Evolutionary conservation across 2,329 filamentous ascomycete species (phyloP).

Genomic region (Apiospora marii): DNA sequence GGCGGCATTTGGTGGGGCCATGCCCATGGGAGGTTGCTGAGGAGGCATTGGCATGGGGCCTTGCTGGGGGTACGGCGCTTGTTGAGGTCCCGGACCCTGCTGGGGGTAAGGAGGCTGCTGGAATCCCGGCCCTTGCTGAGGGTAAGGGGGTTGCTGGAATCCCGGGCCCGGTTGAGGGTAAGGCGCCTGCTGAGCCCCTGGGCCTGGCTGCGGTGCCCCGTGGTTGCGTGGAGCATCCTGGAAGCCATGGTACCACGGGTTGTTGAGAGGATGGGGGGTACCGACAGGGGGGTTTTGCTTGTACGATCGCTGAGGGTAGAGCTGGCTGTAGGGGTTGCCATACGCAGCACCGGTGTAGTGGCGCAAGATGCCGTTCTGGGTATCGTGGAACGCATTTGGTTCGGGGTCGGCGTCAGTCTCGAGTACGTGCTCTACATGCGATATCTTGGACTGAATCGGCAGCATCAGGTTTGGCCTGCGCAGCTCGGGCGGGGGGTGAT

Average conservation of each 20-base stretch:
- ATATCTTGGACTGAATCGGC: slow-evolving; percentile 55
- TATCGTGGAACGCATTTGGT: slow-evolving; percentile 67
- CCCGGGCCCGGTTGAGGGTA: not conserved
- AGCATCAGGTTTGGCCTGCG: slow-evolving; percentile 55
- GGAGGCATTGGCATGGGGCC: not conserved
- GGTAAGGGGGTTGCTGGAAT: not conserved
- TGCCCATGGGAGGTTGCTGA: slow-evolving; percentile 11
- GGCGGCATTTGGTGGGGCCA: slow-evolving; percentile 24
- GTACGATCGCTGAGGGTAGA: slow-evolving; percentile 54
- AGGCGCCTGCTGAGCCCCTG: not conserved
- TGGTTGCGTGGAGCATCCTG: not conserved
- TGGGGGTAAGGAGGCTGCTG: not conserved
- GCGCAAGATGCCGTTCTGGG: slow-evolving; percentile 58
- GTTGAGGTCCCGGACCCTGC: not conserved
- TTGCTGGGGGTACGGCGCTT: not conserved
- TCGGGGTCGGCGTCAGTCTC: slow-evolving; percentile 60
- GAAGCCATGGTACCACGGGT: slow-evolving; percentile 53
- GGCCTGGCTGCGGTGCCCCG: not conserved
- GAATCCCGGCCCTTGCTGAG: not conserved
- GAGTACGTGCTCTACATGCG: slow-evolving; percentile 64
- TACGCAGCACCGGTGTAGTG: slow-evolving; percentile 66
- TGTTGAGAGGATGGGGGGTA: slow-evolving; percentile 51
- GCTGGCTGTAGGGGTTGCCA: slow-evolving; percentile 55
- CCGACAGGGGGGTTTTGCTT: slow-evolving; percentile 48
- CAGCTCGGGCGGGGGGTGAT: slow-evolving; percentile 37